phyloP scores from a whole-genome alignment of 2,329 filamentous ascomycete genomes.

The Paraphoma chrysanthemicola region DNA sequence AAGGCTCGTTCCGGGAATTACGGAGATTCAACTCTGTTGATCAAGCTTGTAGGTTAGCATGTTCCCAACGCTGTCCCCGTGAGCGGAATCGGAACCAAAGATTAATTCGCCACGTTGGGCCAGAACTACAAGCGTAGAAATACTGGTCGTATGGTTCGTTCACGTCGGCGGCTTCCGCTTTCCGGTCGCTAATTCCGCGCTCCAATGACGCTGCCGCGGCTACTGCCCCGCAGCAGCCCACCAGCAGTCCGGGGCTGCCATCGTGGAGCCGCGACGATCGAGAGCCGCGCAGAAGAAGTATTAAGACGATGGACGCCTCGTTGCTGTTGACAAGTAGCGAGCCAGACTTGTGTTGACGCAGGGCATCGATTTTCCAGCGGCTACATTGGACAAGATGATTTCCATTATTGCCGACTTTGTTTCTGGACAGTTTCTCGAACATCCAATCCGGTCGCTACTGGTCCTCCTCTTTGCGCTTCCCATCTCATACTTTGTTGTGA shows the following conservation, averaged over 20 bases:
- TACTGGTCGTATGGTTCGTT: background rate
- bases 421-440: constrained; percentile 24
- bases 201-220: background rate
- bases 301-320: background rate
- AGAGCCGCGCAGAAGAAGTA: background rate
- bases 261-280: background rate
- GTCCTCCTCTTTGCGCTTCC: constrained; percentile 36
- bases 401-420: constrained; percentile 34
- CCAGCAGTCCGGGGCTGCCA: background rate
- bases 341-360: background rate
- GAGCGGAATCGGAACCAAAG: constrained; percentile 13
- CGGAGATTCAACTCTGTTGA: no score
- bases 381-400: constrained; percentile 30
- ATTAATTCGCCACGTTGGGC: background rate
- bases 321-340: background rate
- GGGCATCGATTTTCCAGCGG: background rate
- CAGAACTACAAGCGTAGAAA: background rate
- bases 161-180: constrained; percentile 11
- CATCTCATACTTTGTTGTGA: constrained; percentile 43
- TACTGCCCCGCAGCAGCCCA: constrained; percentile 23
- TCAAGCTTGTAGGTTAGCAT: no score
- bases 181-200: constrained; percentile 23
- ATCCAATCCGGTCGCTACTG: constrained; percentile 33
- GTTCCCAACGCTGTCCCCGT: constrained; percentile 1
- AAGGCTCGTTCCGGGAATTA: no score